Evolutionary conservation across 2,329 filamentous ascomycete species (phyloP), one percentile per base, ranked within the genome.

Genomic region (Ceratocystis huliohia): DNA sequence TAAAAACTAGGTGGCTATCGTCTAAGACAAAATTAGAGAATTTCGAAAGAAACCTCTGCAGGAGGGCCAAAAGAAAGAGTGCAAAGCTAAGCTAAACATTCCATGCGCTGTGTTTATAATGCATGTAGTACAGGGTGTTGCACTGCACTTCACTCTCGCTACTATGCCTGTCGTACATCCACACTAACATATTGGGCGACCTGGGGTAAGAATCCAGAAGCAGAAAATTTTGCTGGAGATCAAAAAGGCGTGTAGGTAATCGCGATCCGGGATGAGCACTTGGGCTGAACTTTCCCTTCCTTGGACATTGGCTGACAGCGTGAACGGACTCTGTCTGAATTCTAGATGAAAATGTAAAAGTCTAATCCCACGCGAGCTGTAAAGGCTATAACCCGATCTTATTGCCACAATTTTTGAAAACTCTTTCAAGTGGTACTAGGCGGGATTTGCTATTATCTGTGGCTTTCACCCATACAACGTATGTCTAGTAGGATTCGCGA

Each of bases 151-250:
- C 50, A 13, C 44, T 46, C 61, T 63, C 61, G 61, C 61, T 63
- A 63, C 44, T 7, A 50, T 41, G 30, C 61, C 61, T 63, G 61
- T 45, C 30, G 61, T 63, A 25, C 61, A 46, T 50, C 61, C 61
- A 45, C 37, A 45, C 41, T 25, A 28, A 44, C 61, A 63, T n/a
- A 50, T 20, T 63, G 53, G 13, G 13, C 17, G 25, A 30, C 25
- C 56, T 20, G 56, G 56, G 56, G 56, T 59, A 37, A 17, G n/a
- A 7, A 30, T 59, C 56, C 28, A 17, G 33, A 59, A 37, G 56
- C 30, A 59, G 56, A 59, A 59, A 37, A 37, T n/a, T 20, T 7
- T 8, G 5, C 15, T 59, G 56, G 33, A 59, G 56, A 59, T 59
- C 56, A 33, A 17, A 37, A 59, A 30, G 8, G 22, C 28, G 56